Percentiles rank a stretch among this genome's conserved stretches.
Evolutionary conservation across 2,329 filamentous ascomycete species (phyloP).

Genomic region (Arthrinium puccinioides): DNA sequence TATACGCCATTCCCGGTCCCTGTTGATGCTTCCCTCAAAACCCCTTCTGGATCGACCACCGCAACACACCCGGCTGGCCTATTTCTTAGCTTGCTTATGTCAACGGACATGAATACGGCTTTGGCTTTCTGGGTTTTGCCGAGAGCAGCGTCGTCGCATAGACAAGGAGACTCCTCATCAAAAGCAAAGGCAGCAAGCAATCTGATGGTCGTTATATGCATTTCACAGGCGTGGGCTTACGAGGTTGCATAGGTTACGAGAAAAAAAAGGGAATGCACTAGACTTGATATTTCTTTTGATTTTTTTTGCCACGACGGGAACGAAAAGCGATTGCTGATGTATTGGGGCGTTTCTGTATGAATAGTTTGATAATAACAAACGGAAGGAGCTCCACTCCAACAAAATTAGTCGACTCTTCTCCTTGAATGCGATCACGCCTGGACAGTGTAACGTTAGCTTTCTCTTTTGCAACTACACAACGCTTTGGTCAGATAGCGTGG

Average conservation of each 20-base stretch:
- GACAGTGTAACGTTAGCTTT: no score
- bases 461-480: no score
- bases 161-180: not conserved
- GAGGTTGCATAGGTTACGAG: slow-evolving; percentile 3
- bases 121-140: not conserved
- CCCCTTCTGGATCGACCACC: no score
- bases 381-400: no score
- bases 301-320: slow-evolving; percentile 5
- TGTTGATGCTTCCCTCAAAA: not conserved
- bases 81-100: no score
- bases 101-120: not conserved
- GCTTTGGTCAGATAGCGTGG: no score
- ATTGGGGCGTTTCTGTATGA: not conserved
- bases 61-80: no score
- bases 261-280: slow-evolving; percentile 7
- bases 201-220: slow-evolving; percentile 1
- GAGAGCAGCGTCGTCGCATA: not conserved
- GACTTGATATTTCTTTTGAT: slow-evolving; percentile 5
- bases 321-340: slow-evolving; percentile 14
- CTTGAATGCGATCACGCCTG: no score
- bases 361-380: slow-evolving; percentile 2
- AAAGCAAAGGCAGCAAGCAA: not conserved
- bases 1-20: not conserved
- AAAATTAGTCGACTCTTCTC: no score
- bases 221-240: slow-evolving; percentile 1